phyloP scores from a whole-genome alignment of 257 asterid species.

The Nicotiana otophora region DNA sequence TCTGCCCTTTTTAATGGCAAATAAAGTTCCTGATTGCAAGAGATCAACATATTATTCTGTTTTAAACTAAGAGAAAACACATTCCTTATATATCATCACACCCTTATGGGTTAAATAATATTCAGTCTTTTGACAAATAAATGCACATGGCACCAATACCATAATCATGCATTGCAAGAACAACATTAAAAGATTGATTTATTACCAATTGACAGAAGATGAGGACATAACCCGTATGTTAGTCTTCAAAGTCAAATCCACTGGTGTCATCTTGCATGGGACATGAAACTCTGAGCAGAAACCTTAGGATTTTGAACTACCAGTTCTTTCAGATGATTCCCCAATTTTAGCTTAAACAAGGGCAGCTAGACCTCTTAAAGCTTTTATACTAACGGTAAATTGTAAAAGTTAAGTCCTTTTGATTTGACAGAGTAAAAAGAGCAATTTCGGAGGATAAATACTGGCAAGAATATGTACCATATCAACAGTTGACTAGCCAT shows the following conservation, averaged over 20 bases:
- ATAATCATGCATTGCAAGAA: background rate
- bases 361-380: background rate
- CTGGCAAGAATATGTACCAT: too few species aligned
- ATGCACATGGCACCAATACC: background rate
- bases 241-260: constrained; percentile 83
- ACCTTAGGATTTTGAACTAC: constrained; percentile 22
- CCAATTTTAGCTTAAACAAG: constrained; percentile 29
- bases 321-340: constrained; percentile 32
- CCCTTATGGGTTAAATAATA: too few species aligned
- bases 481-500: too few species aligned
- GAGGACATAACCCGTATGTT: constrained; percentile 56
- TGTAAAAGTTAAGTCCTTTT: too few species aligned
- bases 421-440: too few species aligned
- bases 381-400: too few species aligned
- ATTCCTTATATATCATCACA: too few species aligned
- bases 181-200: background rate
- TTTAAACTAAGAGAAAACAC: background rate
- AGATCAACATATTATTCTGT: too few species aligned
- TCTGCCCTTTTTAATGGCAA: too few species aligned
- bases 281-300: constrained; percentile 45
- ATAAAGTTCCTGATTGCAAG: too few species aligned
- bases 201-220: constrained; percentile 79
- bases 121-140: background rate
- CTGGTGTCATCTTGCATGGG: constrained; percentile 56
- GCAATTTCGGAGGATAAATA: too few species aligned